Base-by-base conservation (phyloP, 768 basidiomycete genomes). In the Calocybe indica region DNA sequence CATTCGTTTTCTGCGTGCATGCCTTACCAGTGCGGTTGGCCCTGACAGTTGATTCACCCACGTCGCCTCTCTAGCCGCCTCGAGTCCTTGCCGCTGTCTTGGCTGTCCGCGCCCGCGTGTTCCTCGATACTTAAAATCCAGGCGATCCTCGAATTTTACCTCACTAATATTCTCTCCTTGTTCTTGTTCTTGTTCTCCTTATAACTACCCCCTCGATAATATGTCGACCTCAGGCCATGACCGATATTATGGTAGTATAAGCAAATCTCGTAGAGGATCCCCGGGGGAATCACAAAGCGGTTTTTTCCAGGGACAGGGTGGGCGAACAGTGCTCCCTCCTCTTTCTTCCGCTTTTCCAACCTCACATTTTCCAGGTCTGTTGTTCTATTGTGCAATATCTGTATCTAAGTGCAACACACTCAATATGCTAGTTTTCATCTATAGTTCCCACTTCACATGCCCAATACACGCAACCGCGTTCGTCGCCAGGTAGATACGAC, bases 351-450 rank as follows among this genome's bases (percentile, higher is more conserved):
- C 80, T 61, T 84, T 85, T 83, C 84, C 84, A 85, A 82, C 80
- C 82, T 87, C 82, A 84, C 84, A 76, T 81, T 85, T 83, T 84
- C 79, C 85, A 88, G 85, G 85, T 88, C 81, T 78, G 85, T 86
- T 76, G 68, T 68, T 68, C 70, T 43, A 62, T 69, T 73, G 61
- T 75, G 42, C 42, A 43, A 34, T 43, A 30, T 43, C 35, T 67
- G 70, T 76, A 66, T 76, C 66, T 61, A 60, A 58, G 56, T 65
- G 62, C 75, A 72, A 72, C 68, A 60, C 69, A 70, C 78, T 82
- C 78, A 82, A 80, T 70, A 67, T 70, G 65, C 64, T 68, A 67
- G 70, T 64, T 76, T 73, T 58, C 66, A 55, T 60, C 64, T 73
- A 69, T 67, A 85, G 83, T 72, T 69, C 78, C 82, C 74, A 61